Conservation (phyloP, 805 yeast genomes). For the Lachancea quebecensis region DNA sequence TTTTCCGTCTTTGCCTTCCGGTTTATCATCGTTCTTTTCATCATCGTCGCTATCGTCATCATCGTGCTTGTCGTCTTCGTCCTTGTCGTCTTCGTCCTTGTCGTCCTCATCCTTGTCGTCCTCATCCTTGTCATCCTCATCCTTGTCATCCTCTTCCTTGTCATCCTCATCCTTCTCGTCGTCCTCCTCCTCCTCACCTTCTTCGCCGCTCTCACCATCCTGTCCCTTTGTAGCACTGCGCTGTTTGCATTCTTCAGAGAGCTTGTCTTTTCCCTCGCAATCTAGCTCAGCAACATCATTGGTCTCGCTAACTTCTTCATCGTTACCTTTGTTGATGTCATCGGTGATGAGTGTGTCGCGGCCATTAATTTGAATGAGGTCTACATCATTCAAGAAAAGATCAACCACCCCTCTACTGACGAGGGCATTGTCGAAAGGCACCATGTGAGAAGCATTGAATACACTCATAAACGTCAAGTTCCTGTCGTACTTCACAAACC, state of each 20-base stretch:
- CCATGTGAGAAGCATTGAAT: constrained; percentile 85
- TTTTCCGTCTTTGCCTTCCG: constrained; percentile 3
- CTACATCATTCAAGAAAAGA: constrained; percentile 40
- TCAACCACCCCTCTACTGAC: constrained; percentile 67
- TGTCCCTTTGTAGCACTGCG: constrained; percentile 62
- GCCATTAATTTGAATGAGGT: constrained; percentile 47
- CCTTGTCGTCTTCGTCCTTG: constrained; percentile 40
- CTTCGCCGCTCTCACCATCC: constrained; percentile 46
- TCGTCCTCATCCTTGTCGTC: constrained; percentile 36
- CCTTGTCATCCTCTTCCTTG: constrained; percentile 9
- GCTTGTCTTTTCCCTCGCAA: constrained; percentile 41
- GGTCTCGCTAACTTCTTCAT: constrained; percentile 61
- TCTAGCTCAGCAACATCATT: constrained; percentile 42
- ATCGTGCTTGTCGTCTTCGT: constrained; percentile 47
- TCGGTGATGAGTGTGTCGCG: constrained; percentile 36
- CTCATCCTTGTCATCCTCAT: constrained; percentile 9
- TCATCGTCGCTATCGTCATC: constrained; percentile 29
- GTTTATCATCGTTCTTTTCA: constrained; percentile 9
- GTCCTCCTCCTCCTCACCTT: constrained; percentile 42
- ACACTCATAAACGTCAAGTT: constrained; percentile 73
- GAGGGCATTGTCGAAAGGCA: constrained; percentile 73
- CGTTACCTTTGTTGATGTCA: constrained; percentile 47
- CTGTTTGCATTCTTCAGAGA: constrained; percentile 41
- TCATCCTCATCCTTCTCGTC: constrained; percentile 38
- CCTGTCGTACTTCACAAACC: constrained; percentile 47